Base-by-base conservation (phyloP, 2,329 filamentous ascomycete species). In the Penicillium digitatum region DNA sequence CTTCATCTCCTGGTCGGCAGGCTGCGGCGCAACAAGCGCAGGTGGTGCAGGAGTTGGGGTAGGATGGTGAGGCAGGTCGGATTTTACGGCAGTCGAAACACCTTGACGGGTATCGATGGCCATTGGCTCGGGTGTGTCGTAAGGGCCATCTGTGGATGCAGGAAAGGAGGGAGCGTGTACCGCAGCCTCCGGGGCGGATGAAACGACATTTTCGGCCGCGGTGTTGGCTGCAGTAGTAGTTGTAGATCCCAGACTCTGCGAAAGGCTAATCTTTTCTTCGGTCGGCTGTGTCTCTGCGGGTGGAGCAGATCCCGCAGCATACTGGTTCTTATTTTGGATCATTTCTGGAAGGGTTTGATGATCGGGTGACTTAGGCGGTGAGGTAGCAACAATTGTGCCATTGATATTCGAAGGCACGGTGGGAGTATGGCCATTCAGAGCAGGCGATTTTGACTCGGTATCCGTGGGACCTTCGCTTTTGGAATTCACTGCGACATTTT, bases 1-100 rank as follows among this genome's bases (percentile, higher is more conserved):
- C n/a, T 71, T 68, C 81, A 84, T 84, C 38, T 76, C 71, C 11
- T 80, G 72, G 54, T 84, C 81, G 12, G 26, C 38, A 14, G 59
- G 55, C 24, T 67, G 62, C 16, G 65, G 43, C 22, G 65, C 54
- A 29, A 65, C 60, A 16, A 63, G 54, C n/a, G 46, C 38, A 9
- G 54, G 43, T 4, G 58, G 53, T 7, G 51, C 32, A 7, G 51
- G 35, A 32, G 58, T 60, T 7, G 63, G 57, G n/a, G 62, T 62
- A 22, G 71, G 68, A 54, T 73, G 71, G 45, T 72, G 71, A 22
- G 70, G 70, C 39, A 72, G 63, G 43, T 74, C 67, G 10, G 70
- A 67, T 42, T 69, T 69, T n/a, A 62, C 60, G 3, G 62, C 35
- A 32, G 56, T 44, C n/a, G 56, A 40, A 3, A 24, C 51, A 16